phyloP scores from a whole-genome alignment of 768 basidiomycete species.

The Psilocybe cubensis region DNA sequence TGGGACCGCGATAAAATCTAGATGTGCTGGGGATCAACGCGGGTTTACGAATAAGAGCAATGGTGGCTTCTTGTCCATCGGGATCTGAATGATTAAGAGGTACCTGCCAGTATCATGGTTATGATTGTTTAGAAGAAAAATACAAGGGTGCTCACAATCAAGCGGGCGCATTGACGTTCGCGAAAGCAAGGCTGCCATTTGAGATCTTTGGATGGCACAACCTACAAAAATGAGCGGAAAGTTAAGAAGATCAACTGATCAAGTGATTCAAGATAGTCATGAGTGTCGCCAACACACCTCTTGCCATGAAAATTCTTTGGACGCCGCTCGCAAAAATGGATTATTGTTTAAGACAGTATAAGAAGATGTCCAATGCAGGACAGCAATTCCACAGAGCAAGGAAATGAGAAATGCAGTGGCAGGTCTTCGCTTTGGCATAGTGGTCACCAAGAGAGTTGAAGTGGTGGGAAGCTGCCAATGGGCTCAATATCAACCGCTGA shows the following conservation, averaged over 20 bases:
- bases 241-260: neutral
- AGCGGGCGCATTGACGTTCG: constrained; percentile 13
- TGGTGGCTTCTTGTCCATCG: constrained; percentile 36
- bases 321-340: neutral
- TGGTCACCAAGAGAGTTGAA: neutral
- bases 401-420: neutral
- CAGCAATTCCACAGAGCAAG: neutral
- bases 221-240: neutral
- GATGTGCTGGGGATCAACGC: constrained; percentile 28
- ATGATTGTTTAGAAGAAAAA: neutral
- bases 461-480: no score
- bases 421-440: neutral
- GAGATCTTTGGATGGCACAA: constrained; percentile 1
- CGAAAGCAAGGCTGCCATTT: constrained; percentile 10
- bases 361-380: neutral
- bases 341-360: neutral
- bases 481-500: no score
- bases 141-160: constrained; percentile 6
- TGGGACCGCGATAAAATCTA: constrained; percentile 42
- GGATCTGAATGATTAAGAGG: constrained; percentile 36
- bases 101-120: constrained; percentile 4
- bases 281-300: neutral
- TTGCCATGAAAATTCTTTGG: constrained; percentile 1
- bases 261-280: neutral
- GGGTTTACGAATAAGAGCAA: constrained; percentile 47